Evolutionary conservation across 768 basidiomycete genomes (phyloP).

Genomic region (Agrocybe chaxingu): DNA sequence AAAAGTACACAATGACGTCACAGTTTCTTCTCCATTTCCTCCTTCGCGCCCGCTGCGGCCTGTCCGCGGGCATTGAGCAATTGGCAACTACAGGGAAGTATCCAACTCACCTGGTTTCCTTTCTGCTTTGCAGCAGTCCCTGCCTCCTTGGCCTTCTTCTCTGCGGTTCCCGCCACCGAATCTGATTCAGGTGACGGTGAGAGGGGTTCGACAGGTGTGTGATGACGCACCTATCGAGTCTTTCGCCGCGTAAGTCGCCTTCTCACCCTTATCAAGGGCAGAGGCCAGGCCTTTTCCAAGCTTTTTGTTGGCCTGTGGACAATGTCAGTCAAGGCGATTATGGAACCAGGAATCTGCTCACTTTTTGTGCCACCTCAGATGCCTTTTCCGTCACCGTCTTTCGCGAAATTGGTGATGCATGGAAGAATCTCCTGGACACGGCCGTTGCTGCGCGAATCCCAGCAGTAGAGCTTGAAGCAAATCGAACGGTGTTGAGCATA

Average conservation of each 20-base stretch:
- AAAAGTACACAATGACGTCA: conserved; percentile 12
- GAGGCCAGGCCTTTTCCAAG: conserved; percentile 42
- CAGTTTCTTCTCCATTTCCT: conserved; percentile 30
- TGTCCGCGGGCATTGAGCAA: conserved; percentile 10
- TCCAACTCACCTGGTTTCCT: conserved; percentile 13
- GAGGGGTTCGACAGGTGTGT: background rate
- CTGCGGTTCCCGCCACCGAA: conserved; percentile 26
- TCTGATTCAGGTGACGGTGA: conserved; percentile 21
- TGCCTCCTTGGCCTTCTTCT: conserved; percentile 28
- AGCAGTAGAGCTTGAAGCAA: too few species aligned
- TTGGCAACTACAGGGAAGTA: background rate
- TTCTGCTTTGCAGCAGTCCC: conserved; percentile 18
- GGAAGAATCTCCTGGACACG: conserved; percentile 17
- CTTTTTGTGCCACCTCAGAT: conserved; percentile 40
- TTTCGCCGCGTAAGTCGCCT: conserved; percentile 37
- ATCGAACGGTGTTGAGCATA: background rate
- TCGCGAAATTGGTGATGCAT: conserved; percentile 28
- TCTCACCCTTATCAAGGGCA: conserved; percentile 45
- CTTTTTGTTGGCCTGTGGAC: conserved; percentile 39
- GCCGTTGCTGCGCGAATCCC: too few species aligned
- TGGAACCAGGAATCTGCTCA: conserved; percentile 11
- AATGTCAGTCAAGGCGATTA: background rate
- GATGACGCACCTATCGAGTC: conserved; percentile 35
- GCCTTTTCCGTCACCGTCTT: conserved; percentile 45
- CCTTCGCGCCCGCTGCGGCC: conserved; percentile 32